Conservation (phyloP, 2,329 filamentous ascomycete genomes). For the Monilinia vaccinii-corymbosi region DNA sequence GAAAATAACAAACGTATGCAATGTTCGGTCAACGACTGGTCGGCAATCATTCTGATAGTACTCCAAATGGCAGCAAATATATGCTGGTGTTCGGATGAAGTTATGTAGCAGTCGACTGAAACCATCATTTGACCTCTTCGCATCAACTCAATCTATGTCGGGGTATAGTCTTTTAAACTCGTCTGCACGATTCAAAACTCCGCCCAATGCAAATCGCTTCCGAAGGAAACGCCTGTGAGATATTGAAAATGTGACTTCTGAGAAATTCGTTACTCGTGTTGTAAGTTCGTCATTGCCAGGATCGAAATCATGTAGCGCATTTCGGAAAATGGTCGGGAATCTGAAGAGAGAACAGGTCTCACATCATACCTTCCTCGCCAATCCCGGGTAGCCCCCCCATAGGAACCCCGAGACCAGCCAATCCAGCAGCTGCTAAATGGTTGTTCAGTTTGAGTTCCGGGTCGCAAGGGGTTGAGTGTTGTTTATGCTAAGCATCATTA, state of each 20-base stretch:
- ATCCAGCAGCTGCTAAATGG: conserved; percentile 27
- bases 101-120: neutral
- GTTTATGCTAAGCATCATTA: conserved; percentile 51
- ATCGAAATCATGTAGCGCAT: conserved; percentile 6
- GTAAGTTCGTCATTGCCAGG: neutral
- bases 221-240: conserved; percentile 4
- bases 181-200: conserved; percentile 22
- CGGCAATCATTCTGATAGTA: neutral
- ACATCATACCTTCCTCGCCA: conserved; percentile 41
- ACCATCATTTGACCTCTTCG: conserved; percentile 6
- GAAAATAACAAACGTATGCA: neutral
- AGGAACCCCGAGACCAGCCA: conserved; percentile 26
- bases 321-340: conserved; percentile 3
- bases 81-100: neutral
- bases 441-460: conserved; percentile 56
- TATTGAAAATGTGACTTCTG: neutral
- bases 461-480: conserved; percentile 82
- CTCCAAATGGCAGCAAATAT: neutral
- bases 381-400: conserved; percentile 43
- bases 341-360: conserved; percentile 8
- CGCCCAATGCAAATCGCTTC: conserved; percentile 23
- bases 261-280: conserved; percentile 8
- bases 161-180: conserved; percentile 25
- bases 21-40: neutral
- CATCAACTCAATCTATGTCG: conserved; percentile 24